These are phyloP conservation scores for Ajuga reptans DNA, from an alignment of 305 asterid genomes.

Conservation along the genomic window DNA sequence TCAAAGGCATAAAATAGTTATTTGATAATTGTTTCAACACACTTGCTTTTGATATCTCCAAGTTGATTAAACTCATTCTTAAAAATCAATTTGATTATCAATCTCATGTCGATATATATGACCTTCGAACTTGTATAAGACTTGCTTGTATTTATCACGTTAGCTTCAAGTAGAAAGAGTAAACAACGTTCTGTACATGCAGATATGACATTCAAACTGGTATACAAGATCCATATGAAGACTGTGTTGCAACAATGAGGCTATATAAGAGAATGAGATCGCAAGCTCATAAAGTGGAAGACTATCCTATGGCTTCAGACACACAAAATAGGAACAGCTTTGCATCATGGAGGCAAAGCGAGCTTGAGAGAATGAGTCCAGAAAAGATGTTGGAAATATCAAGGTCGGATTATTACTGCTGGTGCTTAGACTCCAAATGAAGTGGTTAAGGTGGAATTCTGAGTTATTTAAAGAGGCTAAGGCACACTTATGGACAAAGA, in stretches of 20 bases:
- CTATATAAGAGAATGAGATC: conserved; percentile 71
- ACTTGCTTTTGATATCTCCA: no score
- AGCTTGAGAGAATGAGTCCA: conserved; percentile 77
- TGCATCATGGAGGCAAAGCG: conserved; percentile 65
- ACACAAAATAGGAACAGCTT: conserved; percentile 62
- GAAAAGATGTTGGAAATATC: conserved; percentile 63
- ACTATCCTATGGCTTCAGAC: conserved; percentile 57
- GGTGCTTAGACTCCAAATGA: conserved; percentile 67
- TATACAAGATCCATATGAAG: conserved; percentile 82
- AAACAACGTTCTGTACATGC: background rate
- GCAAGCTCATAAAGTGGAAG: conserved; percentile 48
- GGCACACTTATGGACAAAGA: background rate
- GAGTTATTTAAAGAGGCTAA: background rate
- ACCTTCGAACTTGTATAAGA: conserved; percentile 30
- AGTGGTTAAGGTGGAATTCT: background rate
- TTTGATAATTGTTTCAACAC: no score
- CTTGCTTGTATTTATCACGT: background rate
- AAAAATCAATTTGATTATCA: background rate
- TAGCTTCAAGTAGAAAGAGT: background rate
- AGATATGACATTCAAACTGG: conserved; percentile 80
- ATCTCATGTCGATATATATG: conserved; percentile 16
- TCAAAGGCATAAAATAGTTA: no score
- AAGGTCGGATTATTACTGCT: conserved; percentile 76
- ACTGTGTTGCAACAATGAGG: conserved; percentile 70
- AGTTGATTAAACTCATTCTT: no score